Base-by-base conservation (phyloP, 306 rosid species). In the barrel medic (Medicago truncatula) region DNA sequence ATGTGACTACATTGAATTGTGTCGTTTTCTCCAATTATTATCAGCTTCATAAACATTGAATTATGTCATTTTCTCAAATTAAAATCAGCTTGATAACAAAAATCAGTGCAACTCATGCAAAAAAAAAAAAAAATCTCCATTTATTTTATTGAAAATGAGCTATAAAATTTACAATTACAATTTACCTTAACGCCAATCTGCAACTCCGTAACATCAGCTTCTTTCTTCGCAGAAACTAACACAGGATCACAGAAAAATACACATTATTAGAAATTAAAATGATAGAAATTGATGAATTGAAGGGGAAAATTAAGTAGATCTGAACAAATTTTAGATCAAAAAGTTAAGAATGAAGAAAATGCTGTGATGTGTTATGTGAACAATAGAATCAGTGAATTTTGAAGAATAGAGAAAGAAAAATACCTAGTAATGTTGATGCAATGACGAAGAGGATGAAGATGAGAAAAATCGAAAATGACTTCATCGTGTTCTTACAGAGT, bases 111-210 rank as follows among this genome's bases (percentile, higher is more conserved):
- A 21, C 2, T 21, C 23, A 21, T 21, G 23, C 23, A n/a, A n/a
- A n/a, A 21, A 21, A 21, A 21, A 21, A 43, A 20, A 17, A 8
- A 43, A 43, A 12, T 15, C 15, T 68, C 57, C 31, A 44, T 6
- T 46, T 28, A 28, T 21, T 10, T 8, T 4, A 39, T 13, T 39
- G 9, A 34, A 41, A 76, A 63, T 39, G 23, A 68, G 66, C 31
- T 68, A 14, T 57, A 18, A 58, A 59, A 40, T 21, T n/a, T n/a
- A n/a, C n/a, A 71, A 5, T 62, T 72, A 61, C 17, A 71, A 5
- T 62, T 72, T 76, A 95, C 99, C 99, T 93, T 92, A 67, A 96
- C 93, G 56, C 96, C 98, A 75, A 96, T 90, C 89, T 92, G 98
- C 77, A 92, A 83, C 70, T 88, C 93, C 3, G 85, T 90, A 43